Percentiles rank a stretch among this genome's conserved stretches.
Conservation (phyloP, 495 filamentous ascomycete genomes). For the Parachaetomium inaequale region DNA sequence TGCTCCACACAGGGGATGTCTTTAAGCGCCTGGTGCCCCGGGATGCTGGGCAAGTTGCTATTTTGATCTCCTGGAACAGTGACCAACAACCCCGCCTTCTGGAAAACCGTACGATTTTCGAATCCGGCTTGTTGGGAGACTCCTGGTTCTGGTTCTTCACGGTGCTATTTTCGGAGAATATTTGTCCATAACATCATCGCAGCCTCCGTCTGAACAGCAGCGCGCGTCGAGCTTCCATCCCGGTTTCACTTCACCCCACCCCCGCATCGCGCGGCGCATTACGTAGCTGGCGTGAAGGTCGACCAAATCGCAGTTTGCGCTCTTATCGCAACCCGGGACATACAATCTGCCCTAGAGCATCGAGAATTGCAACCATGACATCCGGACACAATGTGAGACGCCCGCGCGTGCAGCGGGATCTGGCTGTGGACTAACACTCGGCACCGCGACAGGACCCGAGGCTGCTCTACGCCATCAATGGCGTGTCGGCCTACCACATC, state of each 20-base stretch:
- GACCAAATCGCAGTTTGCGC: background rate
- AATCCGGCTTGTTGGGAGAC: background rate
- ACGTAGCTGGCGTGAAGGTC: background rate
- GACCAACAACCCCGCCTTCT: conserved; percentile 20
- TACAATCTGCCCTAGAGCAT: background rate
- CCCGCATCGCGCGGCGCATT: background rate
- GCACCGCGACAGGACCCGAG: conserved; percentile 57
- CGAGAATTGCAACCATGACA: conserved; percentile 35
- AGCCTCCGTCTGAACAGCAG: background rate
- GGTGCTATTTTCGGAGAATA: background rate
- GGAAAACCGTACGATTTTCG: conserved; percentile 13
- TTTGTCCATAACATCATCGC: background rate
- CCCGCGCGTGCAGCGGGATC: background rate
- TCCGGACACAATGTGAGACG: conserved; percentile 49
- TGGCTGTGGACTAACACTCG: conserved; percentile 8
- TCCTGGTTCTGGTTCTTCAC: background rate
- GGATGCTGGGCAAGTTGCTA: conserved; percentile 33
- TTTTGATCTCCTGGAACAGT: conserved; percentile 27
- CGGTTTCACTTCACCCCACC: background rate
- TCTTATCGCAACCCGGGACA: too few relatives aligned
- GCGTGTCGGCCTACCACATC: conserved; percentile 82
- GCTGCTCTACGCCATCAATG: conserved; percentile 77
- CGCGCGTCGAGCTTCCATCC: background rate
- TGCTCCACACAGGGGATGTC: conserved; percentile 31
- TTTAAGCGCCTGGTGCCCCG: conserved; percentile 37